Conservation (phyloP, 139 green algal genomes). For the Medakamo hakoo region DNA sequence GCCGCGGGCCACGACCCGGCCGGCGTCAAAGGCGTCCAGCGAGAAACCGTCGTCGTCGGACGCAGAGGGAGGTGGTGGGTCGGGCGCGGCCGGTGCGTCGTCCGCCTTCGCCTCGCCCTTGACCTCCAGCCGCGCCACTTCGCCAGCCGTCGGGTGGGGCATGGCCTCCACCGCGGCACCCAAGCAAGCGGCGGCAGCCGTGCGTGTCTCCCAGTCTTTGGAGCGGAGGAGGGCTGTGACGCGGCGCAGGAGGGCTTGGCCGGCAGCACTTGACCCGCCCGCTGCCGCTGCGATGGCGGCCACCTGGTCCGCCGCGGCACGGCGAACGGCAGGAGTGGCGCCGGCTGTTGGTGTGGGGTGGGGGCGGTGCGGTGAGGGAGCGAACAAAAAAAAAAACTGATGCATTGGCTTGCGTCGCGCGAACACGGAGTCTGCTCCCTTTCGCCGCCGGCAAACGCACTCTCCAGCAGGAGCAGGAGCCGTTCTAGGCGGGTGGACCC, state of each 20-base stretch:
- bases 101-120: not conserved
- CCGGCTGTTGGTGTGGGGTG: constrained; percentile 38
- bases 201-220: constrained; percentile 63
- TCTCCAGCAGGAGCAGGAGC: constrained; percentile 48
- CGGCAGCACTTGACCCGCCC: constrained; percentile 60
- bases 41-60: constrained; percentile 4
- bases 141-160: constrained; percentile 30
- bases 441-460: constrained; percentile 16
- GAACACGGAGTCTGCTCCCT: not conserved
- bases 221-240: constrained; percentile 39
- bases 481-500: constrained; percentile 38
- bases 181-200: constrained; percentile 56
- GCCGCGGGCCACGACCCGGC: constrained; percentile 4
- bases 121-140: constrained; percentile 16
- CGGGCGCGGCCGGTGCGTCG: not conserved
- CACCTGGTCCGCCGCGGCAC: constrained; percentile 65
- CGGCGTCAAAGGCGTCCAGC: constrained; percentile 41
- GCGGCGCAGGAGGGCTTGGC: constrained; percentile 48
- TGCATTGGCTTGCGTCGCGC: not conserved
- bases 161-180: constrained; percentile 56
- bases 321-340: constrained; percentile 36
- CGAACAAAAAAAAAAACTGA: not conserved
- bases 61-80: not conserved
- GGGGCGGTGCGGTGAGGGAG: not conserved
- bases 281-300: constrained; percentile 41